Evolutionary conservation across 2,329 filamentous ascomycete genomes (phyloP).

Genomic region (Colletotrichum sp.): DNA sequence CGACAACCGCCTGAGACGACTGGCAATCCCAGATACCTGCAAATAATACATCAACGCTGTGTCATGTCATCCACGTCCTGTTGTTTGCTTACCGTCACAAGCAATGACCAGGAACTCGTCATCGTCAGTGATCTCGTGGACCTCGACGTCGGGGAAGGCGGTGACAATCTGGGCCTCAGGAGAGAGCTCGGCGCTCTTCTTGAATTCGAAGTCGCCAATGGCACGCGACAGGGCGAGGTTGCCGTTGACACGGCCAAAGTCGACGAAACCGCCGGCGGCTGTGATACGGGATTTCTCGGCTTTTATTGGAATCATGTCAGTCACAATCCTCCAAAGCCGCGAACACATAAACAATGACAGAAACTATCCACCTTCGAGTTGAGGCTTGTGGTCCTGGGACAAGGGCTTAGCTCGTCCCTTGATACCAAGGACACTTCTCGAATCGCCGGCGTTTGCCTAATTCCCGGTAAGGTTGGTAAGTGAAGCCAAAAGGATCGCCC

Average conservation of each 20-base stretch:
- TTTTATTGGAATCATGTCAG: slow-evolving; percentile 39
- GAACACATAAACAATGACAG: not conserved
- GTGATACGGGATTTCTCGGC: slow-evolving; percentile 96
- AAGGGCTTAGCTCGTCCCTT: slow-evolving; percentile 97
- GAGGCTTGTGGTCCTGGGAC: slow-evolving; percentile 99
- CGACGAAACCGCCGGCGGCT: slow-evolving; percentile 95
- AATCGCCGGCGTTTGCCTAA: slow-evolving; percentile 96
- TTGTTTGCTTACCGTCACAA: slow-evolving; percentile 75
- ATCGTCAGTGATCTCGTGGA: slow-evolving; percentile 88
- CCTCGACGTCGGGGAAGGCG: slow-evolving; percentile 91
- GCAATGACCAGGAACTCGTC: slow-evolving; percentile 96
- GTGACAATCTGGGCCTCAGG: slow-evolving; percentile 99
- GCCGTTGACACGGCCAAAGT: slow-evolving; percentile 97
- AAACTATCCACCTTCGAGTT: slow-evolving; percentile 80
- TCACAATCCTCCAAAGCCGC: not conserved
- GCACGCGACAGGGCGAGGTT: slow-evolving; percentile 96
- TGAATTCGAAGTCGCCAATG: slow-evolving; percentile 99
- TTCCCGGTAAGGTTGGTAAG: slow-evolving; percentile 5
- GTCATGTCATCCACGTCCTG: not conserved
- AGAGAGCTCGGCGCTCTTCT: slow-evolving; percentile 95
- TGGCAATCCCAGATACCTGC: slow-evolving; percentile 99
- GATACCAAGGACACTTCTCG: slow-evolving; percentile 90
- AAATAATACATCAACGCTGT: slow-evolving; percentile 6
- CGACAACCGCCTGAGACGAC: slow-evolving; percentile 94
- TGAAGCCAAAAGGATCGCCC: slow-evolving; percentile 27